Evolutionary conservation across 78 protist species (phyloP).

Genomic region (Protostelium mycophagum): DNA sequence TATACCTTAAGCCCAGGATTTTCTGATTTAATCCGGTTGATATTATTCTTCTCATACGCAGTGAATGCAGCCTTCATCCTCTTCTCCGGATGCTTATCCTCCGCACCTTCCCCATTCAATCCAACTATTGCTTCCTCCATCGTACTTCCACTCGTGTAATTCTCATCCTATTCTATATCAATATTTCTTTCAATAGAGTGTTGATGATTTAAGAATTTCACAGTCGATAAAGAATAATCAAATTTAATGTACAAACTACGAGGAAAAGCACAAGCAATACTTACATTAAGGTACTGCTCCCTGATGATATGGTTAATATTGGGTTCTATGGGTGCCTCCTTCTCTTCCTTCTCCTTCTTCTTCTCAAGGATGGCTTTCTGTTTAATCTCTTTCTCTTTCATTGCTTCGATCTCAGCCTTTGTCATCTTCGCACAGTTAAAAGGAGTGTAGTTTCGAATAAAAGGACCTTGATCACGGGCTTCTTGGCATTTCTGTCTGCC

Average conservation of each 20-base stretch:
- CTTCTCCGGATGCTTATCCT: conserved; percentile 46
- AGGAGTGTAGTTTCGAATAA: not conserved
- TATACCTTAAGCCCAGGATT: conserved; percentile 23
- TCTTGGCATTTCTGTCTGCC: not conserved
- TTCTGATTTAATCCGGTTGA: conserved; percentile 24
- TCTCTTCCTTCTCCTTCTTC: conserved; percentile 24
- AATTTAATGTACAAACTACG: not conserved
- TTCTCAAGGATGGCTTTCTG: conserved; percentile 24
- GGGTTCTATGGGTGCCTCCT: conserved; percentile 18
- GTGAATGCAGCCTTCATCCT: conserved; percentile 59
- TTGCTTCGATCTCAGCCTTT: not conserved
- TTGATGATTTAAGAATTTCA: no score
- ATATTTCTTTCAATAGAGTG: no score
- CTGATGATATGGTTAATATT: not conserved
- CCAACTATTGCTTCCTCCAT: conserved; percentile 35
- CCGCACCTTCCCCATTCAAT: not conserved
- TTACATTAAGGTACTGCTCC: not conserved
- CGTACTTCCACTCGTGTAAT: conserved; percentile 19
- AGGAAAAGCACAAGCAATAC: not conserved
- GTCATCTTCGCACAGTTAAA: not conserved
- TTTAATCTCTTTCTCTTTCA: conserved; percentile 19
- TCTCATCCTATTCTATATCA: conserved; percentile 8
- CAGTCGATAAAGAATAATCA: not conserved
- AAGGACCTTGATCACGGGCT: not conserved
- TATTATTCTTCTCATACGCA: conserved; percentile 26